phyloP scores from a whole-genome alignment of 176 grass and related monocot genomes.

The Zea luxurians region DNA sequence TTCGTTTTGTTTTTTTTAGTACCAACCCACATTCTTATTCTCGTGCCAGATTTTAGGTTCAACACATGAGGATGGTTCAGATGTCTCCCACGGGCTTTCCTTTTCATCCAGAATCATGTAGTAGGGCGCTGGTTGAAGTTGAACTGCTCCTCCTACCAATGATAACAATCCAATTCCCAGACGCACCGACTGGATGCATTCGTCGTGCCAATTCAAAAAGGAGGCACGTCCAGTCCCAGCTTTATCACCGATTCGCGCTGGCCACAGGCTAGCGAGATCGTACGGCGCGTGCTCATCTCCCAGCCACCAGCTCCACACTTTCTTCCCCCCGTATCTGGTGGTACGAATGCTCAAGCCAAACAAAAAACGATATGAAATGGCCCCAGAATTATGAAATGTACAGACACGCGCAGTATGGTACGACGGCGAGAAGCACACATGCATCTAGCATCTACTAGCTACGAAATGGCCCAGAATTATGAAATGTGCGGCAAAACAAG shows the following conservation, averaged over 20 bases:
- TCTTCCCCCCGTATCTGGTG: neutral
- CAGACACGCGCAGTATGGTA: no score
- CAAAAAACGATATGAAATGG: no score
- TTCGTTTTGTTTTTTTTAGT: neutral
- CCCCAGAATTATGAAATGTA: no score
- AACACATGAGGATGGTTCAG: neutral
- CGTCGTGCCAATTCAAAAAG: no score
- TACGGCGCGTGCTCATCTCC: conserved; percentile 26
- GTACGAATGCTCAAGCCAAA: no score
- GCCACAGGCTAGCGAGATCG: neutral
- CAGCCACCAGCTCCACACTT: conserved; percentile 3
- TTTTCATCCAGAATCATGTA: neutral
- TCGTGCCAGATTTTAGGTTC: neutral
- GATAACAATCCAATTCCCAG: no score
- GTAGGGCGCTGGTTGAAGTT: neutral
- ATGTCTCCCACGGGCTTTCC: neutral
- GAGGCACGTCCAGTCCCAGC: no score
- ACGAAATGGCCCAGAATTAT: no score
- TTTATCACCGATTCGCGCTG: neutral
- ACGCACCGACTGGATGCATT: no score
- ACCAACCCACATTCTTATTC: conserved; percentile 11
- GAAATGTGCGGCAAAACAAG: conserved; percentile 18
- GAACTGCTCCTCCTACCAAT: no score
- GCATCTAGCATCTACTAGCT: no score
- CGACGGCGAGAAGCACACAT: no score